phyloP scores from a whole-genome alignment of 1,139 yeast species.

The Suhomyces kunorum region DNA sequence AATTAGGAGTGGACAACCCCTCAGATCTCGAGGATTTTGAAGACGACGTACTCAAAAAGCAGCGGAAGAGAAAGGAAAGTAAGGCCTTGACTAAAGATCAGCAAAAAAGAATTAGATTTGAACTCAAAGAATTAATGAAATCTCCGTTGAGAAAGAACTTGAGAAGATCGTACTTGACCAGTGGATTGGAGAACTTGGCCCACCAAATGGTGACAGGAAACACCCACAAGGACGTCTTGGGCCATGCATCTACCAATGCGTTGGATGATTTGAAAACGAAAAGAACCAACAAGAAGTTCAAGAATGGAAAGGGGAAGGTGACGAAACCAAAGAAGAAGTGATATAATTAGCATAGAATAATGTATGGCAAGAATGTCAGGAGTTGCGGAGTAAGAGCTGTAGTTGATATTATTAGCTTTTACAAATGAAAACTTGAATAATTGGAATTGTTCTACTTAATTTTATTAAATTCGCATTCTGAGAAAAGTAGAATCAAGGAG shows the following conservation, averaged over 20 bases:
- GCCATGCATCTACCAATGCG: conserved; percentile 70
- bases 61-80: conserved; percentile 59
- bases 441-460: no score
- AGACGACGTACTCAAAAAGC: conserved; percentile 67
- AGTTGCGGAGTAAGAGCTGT: no score
- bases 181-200: conserved; percentile 83
- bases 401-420: no score
- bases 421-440: no score
- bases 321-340: conserved; percentile 9
- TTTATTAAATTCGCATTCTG: no score
- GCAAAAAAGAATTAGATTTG: conserved; percentile 48
- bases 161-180: conserved; percentile 77
- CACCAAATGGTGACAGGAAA: conserved; percentile 75
- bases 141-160: conserved; percentile 67
- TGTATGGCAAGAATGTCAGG: not conserved
- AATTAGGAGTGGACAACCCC: conserved; percentile 76
- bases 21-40: conserved; percentile 57
- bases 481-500: no score
- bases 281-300: conserved; percentile 10
- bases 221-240: conserved; percentile 69
- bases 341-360: not conserved
- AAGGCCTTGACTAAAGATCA: conserved; percentile 56
- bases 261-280: conserved; percentile 56
- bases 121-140: conserved; percentile 57
- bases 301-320: conserved; percentile 44